These are phyloP conservation scores for Elasticomyces elasticus DNA, from an alignment of 495 filamentous ascomycete species.

Conservation along the genomic window DNA sequence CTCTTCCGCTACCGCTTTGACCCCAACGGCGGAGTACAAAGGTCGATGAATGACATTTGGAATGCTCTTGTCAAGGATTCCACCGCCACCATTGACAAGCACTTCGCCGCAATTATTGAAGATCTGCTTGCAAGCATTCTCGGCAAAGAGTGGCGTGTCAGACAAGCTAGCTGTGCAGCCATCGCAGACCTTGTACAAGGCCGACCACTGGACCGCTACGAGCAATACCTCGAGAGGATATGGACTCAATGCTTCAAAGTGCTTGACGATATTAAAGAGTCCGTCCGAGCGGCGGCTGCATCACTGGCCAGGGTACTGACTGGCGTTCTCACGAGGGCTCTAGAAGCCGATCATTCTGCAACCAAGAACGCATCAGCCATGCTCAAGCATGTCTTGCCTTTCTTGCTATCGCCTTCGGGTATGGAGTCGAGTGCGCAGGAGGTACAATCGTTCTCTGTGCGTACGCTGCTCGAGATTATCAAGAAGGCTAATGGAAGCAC, in stretches of 20 bases:
- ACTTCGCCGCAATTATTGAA: constrained; percentile 78
- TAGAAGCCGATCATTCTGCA: constrained; percentile 70
- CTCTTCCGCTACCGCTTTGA: constrained; percentile 91
- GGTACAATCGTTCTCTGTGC: constrained; percentile 54
- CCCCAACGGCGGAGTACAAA: constrained; percentile 81
- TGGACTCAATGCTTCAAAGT: constrained; percentile 75
- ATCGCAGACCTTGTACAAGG: constrained; percentile 78
- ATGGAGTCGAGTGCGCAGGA: constrained; percentile 80
- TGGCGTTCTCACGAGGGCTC: constrained; percentile 66
- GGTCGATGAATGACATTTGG: constrained; percentile 97
- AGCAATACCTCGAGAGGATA: constrained; percentile 72
- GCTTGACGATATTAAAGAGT: constrained; percentile 88
- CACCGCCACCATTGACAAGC: constrained; percentile 54
- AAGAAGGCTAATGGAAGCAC: constrained; percentile 65
- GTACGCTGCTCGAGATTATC: constrained; percentile 74
- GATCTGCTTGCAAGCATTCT: constrained; percentile 78
- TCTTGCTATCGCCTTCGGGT: constrained; percentile 78
- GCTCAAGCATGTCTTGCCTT: constrained; percentile 75
- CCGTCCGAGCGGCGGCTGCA: constrained; percentile 69
- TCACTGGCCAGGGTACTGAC: constrained; percentile 74
- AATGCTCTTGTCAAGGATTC: constrained; percentile 80
- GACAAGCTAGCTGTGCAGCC: constrained; percentile 84
- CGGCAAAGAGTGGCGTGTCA: constrained; percentile 82
- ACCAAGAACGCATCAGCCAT: constrained; percentile 60
- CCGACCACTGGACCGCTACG: constrained; percentile 63